Percentiles rank a stretch among this genome's conserved stretches.
Conservation (phyloP, 2,329 filamentous ascomycete genomes). For the Scedosporium minutisporum region DNA sequence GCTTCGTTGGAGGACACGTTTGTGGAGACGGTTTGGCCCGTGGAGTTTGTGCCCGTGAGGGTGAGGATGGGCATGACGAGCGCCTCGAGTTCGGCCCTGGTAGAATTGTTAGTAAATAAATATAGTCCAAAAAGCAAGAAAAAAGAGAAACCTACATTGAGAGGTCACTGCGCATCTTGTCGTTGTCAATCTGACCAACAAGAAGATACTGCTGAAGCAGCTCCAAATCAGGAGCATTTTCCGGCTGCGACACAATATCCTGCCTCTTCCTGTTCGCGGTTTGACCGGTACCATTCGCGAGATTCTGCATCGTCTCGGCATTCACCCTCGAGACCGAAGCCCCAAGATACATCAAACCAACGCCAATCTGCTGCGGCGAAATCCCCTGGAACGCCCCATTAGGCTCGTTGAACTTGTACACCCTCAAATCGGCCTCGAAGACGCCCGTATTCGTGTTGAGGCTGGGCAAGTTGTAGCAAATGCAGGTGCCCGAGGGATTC, state of each 20-base stretch:
- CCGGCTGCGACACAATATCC: conserved; percentile 12
- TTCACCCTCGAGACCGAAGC: conserved; percentile 39
- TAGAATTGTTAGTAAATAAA: conserved; percentile 10
- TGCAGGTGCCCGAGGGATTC: conserved; percentile 67
- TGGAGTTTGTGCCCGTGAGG: conserved; percentile 46
- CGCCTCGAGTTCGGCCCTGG: conserved; percentile 47
- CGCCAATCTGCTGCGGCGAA: conserved; percentile 40
- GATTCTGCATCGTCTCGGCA: conserved; percentile 7
- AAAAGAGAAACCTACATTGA: conserved; percentile 42
- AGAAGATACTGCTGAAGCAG: conserved; percentile 58
- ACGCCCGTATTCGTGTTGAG: conserved; percentile 57
- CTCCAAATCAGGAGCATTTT: conserved; percentile 6
- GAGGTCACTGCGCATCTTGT: conserved; percentile 44
- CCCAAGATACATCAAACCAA: conserved; percentile 44
- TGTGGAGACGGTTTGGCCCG: conserved; percentile 45
- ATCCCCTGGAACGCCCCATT: conserved; percentile 44
- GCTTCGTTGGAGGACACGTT: conserved; percentile 62
- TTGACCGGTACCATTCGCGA: background rate
- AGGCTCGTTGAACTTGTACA: conserved; percentile 60
- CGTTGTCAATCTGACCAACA: conserved; percentile 55
- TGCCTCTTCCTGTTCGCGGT: conserved; percentile 13
- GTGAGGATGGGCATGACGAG: conserved; percentile 60
- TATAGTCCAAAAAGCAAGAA: background rate
- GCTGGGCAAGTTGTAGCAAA: conserved; percentile 73
- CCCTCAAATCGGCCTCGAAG: conserved; percentile 67